phyloP scores from a whole-genome alignment of 176 grass and related monocot species.

The Panicum miliaceum region DNA sequence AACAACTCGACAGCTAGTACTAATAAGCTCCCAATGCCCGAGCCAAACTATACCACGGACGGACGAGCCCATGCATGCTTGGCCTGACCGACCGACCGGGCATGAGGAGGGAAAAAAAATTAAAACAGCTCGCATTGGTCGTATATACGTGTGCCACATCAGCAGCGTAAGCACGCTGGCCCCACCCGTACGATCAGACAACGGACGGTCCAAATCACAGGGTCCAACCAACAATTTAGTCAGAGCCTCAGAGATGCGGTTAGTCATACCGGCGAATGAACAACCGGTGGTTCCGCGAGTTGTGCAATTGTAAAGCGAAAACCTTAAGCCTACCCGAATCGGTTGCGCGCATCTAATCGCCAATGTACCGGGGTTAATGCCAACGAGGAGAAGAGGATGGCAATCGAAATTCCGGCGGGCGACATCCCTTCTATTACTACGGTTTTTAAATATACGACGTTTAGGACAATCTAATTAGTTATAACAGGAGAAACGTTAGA shows the following conservation, averaged over 20 bases:
- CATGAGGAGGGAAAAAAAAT: not conserved
- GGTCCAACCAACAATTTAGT: not conserved
- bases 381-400: no score
- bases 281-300: no score
- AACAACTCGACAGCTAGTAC: not conserved
- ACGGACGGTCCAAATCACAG: not conserved
- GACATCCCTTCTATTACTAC: no score
- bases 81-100: not conserved
- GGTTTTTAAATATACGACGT: no score
- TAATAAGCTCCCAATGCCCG: not conserved
- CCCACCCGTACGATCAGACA: not conserved
- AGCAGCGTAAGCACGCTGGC: not conserved
- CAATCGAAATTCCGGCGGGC: no score
- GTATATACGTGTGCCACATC: not conserved
- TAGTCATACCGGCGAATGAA: not conserved
- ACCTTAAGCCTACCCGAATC: no score
- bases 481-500: no score
- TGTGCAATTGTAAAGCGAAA: no score
- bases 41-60: not conserved
- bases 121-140: no score
- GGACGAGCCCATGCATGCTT: not conserved
- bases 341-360: no score
- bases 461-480: no score
- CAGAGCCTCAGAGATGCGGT: not conserved
- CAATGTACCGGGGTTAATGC: no score